These are phyloP conservation scores for Cladorrhinum sp. DNA, from an alignment of 2,329 filamentous ascomycete species.

Conservation along the genomic window DNA sequence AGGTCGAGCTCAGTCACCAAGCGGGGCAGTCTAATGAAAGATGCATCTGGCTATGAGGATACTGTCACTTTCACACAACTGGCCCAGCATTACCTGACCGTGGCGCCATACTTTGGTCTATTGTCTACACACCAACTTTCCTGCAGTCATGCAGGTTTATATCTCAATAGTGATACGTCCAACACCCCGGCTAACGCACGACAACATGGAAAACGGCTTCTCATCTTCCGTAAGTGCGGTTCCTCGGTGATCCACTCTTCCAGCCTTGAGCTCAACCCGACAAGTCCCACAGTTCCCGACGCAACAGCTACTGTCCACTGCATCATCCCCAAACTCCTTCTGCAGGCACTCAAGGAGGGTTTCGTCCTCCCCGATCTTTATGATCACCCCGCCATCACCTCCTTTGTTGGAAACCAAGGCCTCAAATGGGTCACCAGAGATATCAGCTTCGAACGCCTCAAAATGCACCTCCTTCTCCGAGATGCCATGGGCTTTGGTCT, in stretches of 20 bases:
- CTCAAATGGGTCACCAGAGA: conserved; percentile 58
- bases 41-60: background rate
- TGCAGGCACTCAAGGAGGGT: conserved; percentile 49
- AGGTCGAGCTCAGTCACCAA: conserved; percentile 1
- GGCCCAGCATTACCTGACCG: background rate
- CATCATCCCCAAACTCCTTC: conserved; percentile 36
- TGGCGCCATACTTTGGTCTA: background rate
- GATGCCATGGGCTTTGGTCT: conserved; percentile 43
- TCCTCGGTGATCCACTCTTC: conserved; percentile 48
- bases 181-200: conserved; percentile 52
- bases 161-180: conserved; percentile 49
- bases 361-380: conserved; percentile 49
- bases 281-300: conserved; percentile 56
- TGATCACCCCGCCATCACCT: conserved; percentile 33
- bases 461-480: conserved; percentile 54
- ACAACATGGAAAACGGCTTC: conserved; percentile 43
- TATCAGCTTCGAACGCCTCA: conserved; percentile 55
- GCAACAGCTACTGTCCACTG: conserved; percentile 49
- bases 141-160: conserved; percentile 28
- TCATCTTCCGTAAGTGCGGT: conserved; percentile 46
- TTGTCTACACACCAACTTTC: too few species aligned
- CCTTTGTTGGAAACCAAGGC: conserved; percentile 46
- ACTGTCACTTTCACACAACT: background rate
- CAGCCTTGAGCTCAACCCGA: conserved; percentile 41
- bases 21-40: conserved; percentile 8